phyloP scores from a whole-genome alignment of 2,329 filamentous ascomycete genomes.

The Phialemoniopsis sp. region DNA sequence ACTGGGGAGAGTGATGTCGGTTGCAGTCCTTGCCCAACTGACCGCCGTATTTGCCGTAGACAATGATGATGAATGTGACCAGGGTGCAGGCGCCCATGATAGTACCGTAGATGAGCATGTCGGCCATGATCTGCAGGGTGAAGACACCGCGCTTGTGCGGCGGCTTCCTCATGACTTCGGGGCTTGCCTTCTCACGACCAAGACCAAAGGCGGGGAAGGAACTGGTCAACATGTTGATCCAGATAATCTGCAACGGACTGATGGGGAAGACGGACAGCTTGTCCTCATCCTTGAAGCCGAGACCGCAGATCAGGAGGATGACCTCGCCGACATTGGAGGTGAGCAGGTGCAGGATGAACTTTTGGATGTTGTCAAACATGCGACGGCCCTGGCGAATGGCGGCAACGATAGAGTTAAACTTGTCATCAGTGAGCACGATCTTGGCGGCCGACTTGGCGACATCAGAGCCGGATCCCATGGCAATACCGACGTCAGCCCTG shows the following conservation, averaged over 20 bases:
- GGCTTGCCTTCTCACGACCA: conserved; percentile 70
- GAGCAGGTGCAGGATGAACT: conserved; percentile 77
- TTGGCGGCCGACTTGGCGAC: conserved; percentile 79
- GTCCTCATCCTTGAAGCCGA: conserved; percentile 71
- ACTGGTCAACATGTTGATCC: conserved; percentile 93
- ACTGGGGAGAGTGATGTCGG: conserved; percentile 48
- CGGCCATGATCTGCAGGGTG: conserved; percentile 70
- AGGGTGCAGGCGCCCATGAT: conserved; percentile 71
- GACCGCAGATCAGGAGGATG: conserved; percentile 73
- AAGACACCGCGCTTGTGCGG: conserved; percentile 75
- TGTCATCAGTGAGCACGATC: conserved; percentile 84
- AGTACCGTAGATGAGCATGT: conserved; percentile 75
- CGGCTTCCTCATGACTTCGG: conserved; percentile 75
- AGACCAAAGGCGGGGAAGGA: conserved; percentile 85
- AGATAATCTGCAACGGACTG: conserved; percentile 81
- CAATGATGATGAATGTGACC: conserved; percentile 61
- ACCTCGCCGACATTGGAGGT: conserved; percentile 83
- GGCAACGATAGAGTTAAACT: conserved; percentile 81
- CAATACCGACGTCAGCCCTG: conserved; percentile 79
- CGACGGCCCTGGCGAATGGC: conserved; percentile 79
- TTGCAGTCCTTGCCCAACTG: conserved; percentile 61
- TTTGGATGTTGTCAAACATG: conserved; percentile 88
- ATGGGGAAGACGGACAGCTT: conserved; percentile 81
- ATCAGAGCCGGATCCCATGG: conserved; percentile 85
- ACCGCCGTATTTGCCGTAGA: conserved; percentile 52